Percentiles rank a stretch among this genome's conserved stretches.
phyloP scores from a whole-genome alignment of 1,139 yeast genomes.

The Suhomyces bokatorum region DNA sequence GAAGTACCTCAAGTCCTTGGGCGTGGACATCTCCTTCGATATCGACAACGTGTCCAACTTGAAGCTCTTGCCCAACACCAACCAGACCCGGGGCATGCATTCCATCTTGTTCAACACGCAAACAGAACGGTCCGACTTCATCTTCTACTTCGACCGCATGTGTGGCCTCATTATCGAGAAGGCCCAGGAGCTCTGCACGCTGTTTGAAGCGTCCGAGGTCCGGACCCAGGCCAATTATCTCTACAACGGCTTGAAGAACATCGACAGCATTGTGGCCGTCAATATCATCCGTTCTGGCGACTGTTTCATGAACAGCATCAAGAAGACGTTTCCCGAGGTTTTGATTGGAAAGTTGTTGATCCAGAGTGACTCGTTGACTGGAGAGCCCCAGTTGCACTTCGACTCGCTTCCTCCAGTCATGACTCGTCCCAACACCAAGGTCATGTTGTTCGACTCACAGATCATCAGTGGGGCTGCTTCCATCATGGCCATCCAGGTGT shows the following conservation, averaged over 20 bases:
- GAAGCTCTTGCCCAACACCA: constrained; percentile 52
- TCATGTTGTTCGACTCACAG: constrained; percentile 82
- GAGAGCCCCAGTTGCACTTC: constrained; percentile 89
- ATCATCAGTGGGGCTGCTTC: constrained; percentile 91
- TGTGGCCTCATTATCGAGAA: constrained; percentile 66
- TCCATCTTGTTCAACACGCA: constrained; percentile 61
- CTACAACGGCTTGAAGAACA: constrained; percentile 41
- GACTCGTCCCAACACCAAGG: constrained; percentile 36
- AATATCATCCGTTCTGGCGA: constrained; percentile 90
- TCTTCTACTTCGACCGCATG: constrained; percentile 81
- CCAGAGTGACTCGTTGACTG: constrained; percentile 84
- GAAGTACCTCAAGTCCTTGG: constrained; percentile 55
- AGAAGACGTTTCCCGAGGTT: constrained; percentile 74
- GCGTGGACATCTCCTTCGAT: constrained; percentile 37
- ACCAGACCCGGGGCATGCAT: constrained; percentile 72
- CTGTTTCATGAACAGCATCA: constrained; percentile 78
- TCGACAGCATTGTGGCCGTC: constrained; percentile 64
- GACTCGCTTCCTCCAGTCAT: constrained; percentile 58
- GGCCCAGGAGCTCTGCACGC: constrained; percentile 55
- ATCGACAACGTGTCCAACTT: constrained; percentile 31
- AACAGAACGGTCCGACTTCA: constrained; percentile 71
- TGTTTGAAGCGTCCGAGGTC: constrained; percentile 26
- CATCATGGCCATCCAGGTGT: constrained; percentile 89
- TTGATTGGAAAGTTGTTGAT: constrained; percentile 80
- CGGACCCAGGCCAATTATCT: constrained; percentile 30